Conservation (phyloP, 306 rosid genomes). For the Trifolium repens region DNA sequence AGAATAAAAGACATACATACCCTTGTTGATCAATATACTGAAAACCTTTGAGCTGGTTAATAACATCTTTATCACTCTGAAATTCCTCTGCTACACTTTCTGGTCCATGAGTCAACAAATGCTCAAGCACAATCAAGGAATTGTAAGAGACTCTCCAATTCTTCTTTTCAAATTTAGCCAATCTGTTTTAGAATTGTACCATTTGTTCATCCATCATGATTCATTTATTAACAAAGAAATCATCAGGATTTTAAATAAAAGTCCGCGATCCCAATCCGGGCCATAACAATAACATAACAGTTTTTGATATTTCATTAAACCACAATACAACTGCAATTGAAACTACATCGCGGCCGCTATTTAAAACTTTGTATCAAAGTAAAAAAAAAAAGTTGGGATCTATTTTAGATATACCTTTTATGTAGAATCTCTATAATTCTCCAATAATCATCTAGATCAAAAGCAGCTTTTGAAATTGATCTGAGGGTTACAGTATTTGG, state of each 20-base stretch:
- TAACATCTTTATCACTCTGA: conserved; percentile 65
- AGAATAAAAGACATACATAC: conserved; percentile 39
- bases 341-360: neutral
- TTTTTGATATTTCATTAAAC: neutral
- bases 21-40: conserved; percentile 77
- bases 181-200: conserved; percentile 49
- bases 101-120: conserved; percentile 91
- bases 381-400: neutral
- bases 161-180: conserved; percentile 76
- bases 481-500: conserved; percentile 70
- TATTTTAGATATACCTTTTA: conserved; percentile 40
- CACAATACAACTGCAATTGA: neutral
- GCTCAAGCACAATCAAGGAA: conserved; percentile 74
- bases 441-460: conserved; percentile 85
- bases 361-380: neutral
- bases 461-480: conserved; percentile 94
- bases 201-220: conserved; percentile 10
- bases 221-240: neutral
- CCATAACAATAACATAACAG: neutral
- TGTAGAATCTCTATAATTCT: conserved; percentile 70
- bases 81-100: conserved; percentile 84
- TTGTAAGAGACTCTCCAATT: conserved; percentile 86
- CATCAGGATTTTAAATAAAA: neutral
- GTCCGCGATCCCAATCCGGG: neutral
- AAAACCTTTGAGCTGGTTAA: conserved; percentile 64